phyloP scores from a whole-genome alignment of 225 moss, liverwort and hornwort genomes.

The Neckera pumila region DNA sequence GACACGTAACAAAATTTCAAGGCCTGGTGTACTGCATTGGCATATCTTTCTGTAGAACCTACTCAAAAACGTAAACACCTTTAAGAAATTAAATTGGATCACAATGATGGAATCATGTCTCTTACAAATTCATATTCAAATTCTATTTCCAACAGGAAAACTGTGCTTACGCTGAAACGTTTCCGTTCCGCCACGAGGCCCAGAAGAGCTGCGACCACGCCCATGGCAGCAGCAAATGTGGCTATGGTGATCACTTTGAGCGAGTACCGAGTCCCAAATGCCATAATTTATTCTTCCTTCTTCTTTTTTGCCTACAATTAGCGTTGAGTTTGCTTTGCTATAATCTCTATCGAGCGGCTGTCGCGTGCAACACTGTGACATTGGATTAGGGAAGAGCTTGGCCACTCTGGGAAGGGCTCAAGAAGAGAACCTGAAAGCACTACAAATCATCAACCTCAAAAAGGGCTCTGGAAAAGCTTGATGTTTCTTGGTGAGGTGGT shows the following conservation, averaged over 20 bases:
- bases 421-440: not conserved
- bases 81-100: not conserved
- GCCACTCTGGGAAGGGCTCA: not conserved
- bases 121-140: not conserved
- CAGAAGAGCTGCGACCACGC: constrained; percentile 20
- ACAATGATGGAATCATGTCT: not conserved
- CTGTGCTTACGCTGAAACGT: constrained; percentile 5
- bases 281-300: not conserved
- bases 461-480: not conserved
- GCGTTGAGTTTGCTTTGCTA: not conserved
- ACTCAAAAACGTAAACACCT: too few relatives aligned
- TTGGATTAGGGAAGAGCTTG: not conserved
- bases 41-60: not conserved
- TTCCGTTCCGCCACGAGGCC: constrained; percentile 36
- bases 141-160: not conserved
- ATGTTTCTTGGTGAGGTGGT: not conserved
- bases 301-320: not conserved
- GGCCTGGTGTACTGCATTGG: not conserved
- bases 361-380: not conserved
- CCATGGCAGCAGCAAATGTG: constrained; percentile 11
- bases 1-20: not conserved
- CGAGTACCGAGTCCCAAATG: constrained; percentile 21
- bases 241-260: constrained; percentile 25
- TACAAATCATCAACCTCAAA: not conserved
- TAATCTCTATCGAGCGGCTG: not conserved